These are phyloP conservation scores for Usnea hakonensis DNA, from an alignment of 495 filamentous ascomycete species.

Conservation along the genomic window DNA sequence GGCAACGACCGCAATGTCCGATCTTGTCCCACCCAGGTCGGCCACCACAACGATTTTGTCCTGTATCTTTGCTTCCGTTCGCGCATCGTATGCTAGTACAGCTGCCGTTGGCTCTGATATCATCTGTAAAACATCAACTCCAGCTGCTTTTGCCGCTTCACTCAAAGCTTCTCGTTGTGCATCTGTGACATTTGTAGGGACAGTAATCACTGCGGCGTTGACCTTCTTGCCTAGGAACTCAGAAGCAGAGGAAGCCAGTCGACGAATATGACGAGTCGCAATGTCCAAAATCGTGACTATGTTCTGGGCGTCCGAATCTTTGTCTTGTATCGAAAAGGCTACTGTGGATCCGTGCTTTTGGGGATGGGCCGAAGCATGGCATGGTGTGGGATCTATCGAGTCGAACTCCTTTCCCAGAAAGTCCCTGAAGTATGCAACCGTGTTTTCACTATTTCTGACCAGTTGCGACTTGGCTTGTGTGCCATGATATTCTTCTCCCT, in stretches of 20 bases:
- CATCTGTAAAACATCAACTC: slow-evolving; percentile 82
- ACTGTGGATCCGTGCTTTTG: slow-evolving; percentile 63
- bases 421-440: slow-evolving; percentile 90
- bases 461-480: slow-evolving; percentile 90
- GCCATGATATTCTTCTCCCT: slow-evolving; percentile 93
- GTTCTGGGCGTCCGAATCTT: slow-evolving; percentile 57
- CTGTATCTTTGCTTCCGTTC: slow-evolving; percentile 59
- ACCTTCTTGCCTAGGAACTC: slow-evolving; percentile 90
- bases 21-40: slow-evolving; percentile 86
- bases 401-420: slow-evolving; percentile 92
- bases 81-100: slow-evolving; percentile 84
- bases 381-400: slow-evolving; percentile 90
- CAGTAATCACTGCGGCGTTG: slow-evolving; percentile 84
- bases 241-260: slow-evolving; percentile 72
- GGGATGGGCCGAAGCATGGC: slow-evolving; percentile 89
- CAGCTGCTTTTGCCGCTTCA: slow-evolving; percentile 69
- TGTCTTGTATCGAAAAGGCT: slow-evolving; percentile 77
- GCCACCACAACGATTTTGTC: slow-evolving; percentile 92
- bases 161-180: slow-evolving; percentile 73
- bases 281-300: slow-evolving; percentile 76
- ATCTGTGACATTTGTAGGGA: slow-evolving; percentile 88
- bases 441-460: slow-evolving; percentile 85
- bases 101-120: slow-evolving; percentile 92
- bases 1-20: slow-evolving; percentile 82
- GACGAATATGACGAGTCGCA: slow-evolving; percentile 75